Evolutionary conservation across 2,329 filamentous ascomycete species (phyloP).

Genomic region (Calonectria multiphialidica): DNA sequence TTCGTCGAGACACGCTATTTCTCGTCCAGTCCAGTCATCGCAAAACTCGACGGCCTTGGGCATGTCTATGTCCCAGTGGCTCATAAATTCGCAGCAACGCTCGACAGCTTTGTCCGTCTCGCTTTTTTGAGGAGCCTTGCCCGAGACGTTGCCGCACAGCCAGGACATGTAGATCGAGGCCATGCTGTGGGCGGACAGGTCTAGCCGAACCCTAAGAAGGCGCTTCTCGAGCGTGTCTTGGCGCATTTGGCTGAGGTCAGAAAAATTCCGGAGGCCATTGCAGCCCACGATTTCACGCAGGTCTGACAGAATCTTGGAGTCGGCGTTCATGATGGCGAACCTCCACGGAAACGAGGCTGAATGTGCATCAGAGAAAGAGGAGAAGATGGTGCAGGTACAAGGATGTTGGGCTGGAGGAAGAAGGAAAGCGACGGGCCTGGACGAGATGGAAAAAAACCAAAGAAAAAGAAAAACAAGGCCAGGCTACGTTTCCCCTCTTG

Average conservation of each 20-base stretch:
- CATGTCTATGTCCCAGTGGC: not conserved
- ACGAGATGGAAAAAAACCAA: not conserved
- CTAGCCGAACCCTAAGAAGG: conserved; percentile 17
- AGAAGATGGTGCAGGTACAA: not conserved
- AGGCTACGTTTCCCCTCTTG: too few relatives aligned
- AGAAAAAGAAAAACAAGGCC: not conserved
- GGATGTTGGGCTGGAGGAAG: not conserved
- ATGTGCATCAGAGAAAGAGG: not conserved
- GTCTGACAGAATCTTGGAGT: conserved; percentile 28
- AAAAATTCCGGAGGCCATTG: conserved; percentile 33
- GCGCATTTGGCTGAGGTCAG: conserved; percentile 39
- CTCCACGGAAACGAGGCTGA: not conserved
- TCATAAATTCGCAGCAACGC: not conserved
- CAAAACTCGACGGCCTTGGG: not conserved
- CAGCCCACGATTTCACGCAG: conserved; percentile 39
- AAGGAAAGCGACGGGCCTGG: not conserved
- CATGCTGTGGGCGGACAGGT: conserved; percentile 29
- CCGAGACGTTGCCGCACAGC: conserved; percentile 38
- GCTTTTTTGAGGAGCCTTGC: not conserved
- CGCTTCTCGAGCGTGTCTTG: conserved; percentile 40
- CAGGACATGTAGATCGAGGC: conserved; percentile 43
- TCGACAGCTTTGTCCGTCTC: not conserved
- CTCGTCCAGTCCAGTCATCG: not conserved
- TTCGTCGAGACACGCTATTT: not conserved
- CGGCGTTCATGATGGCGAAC: conserved; percentile 35